A percentile compares a stretch with the other conserved stretches of the same genome.
Evolutionary conservation across 2,329 filamentous ascomycete genomes (phyloP).

Genomic region (Ceratocystiopsis sp.): DNA sequence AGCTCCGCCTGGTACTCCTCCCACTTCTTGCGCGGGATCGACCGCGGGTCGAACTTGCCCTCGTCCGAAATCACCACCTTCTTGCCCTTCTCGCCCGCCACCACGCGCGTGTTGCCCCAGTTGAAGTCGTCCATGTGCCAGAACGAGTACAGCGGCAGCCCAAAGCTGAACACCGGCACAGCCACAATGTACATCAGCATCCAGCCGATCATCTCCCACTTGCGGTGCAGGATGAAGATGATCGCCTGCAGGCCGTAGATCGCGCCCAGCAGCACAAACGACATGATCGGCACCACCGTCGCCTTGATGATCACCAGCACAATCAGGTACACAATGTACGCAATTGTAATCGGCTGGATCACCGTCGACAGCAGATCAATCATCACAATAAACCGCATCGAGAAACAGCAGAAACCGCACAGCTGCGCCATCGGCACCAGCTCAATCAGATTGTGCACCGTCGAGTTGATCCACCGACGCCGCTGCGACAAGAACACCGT

Average conservation of each 20-base stretch:
- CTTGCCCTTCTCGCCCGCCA: conserved; percentile 82
- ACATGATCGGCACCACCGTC: conserved; percentile 57
- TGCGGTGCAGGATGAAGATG: conserved; percentile 89
- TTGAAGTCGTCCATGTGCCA: conserved; percentile 99
- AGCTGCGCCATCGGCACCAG: conserved; percentile 85
- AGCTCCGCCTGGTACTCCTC: conserved; percentile 97
- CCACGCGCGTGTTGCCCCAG: conserved; percentile 97
- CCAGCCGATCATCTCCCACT: conserved; percentile 99
- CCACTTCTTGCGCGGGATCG: conserved; percentile 96
- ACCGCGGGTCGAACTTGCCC: conserved; percentile 87
- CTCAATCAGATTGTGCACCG: conserved; percentile 92
- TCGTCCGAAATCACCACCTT: conserved; percentile 91
- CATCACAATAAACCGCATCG: conserved; percentile 96
- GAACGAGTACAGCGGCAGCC: conserved; percentile 82
- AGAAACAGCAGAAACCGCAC: conserved; percentile 99
- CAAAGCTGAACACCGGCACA: conserved; percentile 81
- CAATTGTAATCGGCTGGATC: conserved; percentile 78
- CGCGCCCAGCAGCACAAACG: conserved; percentile 81
- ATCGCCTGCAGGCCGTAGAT: conserved; percentile 95
- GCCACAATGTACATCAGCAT: conserved; percentile 92
- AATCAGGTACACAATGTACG: conserved; percentile 81
- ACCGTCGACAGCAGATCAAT: conserved; percentile 83
- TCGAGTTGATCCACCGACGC: conserved; percentile 99
- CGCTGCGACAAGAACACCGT: conserved; percentile 90
- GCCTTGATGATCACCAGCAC: conserved; percentile 48